Conservation (phyloP, 179 eudicot genomes). For the Patellifolia procumbens region DNA sequence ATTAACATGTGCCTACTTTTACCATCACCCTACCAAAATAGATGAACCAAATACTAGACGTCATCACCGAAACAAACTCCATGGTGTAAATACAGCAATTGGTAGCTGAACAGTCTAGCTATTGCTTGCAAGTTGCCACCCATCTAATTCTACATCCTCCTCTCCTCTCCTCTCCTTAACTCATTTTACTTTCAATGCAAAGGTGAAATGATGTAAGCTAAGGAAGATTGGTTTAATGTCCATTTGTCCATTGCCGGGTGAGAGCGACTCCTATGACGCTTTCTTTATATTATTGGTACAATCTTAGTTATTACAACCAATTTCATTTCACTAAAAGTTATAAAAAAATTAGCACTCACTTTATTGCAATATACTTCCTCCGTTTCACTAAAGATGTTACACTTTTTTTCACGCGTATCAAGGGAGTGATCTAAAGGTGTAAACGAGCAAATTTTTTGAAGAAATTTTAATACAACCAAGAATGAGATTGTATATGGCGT, state of each 20-base stretch:
- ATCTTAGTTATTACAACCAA: too few species aligned
- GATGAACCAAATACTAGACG: slow-evolving; percentile 2
- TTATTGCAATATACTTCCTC: too few species aligned
- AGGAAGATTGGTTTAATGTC: slow-evolving; percentile 8
- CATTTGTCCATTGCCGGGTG: background rate
- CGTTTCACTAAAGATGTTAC: too few species aligned
- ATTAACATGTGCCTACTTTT: slow-evolving; percentile 7
- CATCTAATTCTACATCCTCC: background rate
- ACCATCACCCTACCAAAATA: background rate
- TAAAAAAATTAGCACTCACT: too few species aligned
- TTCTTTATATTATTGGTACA: background rate
- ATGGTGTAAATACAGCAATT: slow-evolving; percentile 12
- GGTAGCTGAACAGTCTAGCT: background rate
- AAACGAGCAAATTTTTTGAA: too few species aligned
- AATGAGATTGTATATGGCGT: too few species aligned
- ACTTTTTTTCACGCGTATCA: too few species aligned
- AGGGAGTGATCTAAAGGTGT: too few species aligned
- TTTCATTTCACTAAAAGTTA: too few species aligned
- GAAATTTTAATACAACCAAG: too few species aligned
- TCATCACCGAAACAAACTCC: slow-evolving; percentile 20
- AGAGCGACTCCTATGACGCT: background rate
- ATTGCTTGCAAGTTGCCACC: background rate
- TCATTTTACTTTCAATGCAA: slow-evolving; percentile 3
- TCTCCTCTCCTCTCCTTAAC: background rate
- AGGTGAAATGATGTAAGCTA: slow-evolving; percentile 18